phyloP scores from a whole-genome alignment of 2,329 filamentous ascomycete genomes.

The Mollisiaceae sp. region DNA sequence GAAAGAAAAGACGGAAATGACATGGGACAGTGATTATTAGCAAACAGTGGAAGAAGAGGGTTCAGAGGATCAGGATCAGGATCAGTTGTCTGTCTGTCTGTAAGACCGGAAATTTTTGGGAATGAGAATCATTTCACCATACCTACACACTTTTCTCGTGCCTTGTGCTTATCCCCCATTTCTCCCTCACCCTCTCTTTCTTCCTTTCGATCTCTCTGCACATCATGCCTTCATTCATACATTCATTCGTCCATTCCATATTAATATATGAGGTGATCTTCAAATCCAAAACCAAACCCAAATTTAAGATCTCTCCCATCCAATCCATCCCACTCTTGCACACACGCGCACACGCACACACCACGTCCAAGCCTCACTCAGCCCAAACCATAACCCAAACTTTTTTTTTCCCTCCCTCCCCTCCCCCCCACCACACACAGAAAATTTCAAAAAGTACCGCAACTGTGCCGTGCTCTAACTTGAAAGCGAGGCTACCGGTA shows the following conservation, averaged over 20 bases:
- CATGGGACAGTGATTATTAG: not conserved
- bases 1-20: not conserved
- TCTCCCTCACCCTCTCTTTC: no score
- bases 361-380: not conserved
- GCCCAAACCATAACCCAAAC: no score
- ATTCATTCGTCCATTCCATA: no score
- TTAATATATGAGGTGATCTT: not conserved
- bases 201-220: not conserved
- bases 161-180: not conserved
- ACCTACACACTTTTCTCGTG: not conserved
- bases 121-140: slow-evolving; percentile 14
- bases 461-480: no score
- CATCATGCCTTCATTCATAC: not conserved
- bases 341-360: no score
- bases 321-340: slow-evolving; percentile 8
- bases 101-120: slow-evolving; percentile 8
- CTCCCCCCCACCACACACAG: no score
- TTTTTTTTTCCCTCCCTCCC: no score
- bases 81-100: slow-evolving; percentile 11
- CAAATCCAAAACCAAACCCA: no score
- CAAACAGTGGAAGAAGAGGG: not conserved
- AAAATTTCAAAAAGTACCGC: no score
- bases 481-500: no score
- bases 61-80: slow-evolving; percentile 6
- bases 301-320: not conserved